Conservation (phyloP, 2,329 filamentous ascomycete genomes). For the Talaromyces marneffei region DNA sequence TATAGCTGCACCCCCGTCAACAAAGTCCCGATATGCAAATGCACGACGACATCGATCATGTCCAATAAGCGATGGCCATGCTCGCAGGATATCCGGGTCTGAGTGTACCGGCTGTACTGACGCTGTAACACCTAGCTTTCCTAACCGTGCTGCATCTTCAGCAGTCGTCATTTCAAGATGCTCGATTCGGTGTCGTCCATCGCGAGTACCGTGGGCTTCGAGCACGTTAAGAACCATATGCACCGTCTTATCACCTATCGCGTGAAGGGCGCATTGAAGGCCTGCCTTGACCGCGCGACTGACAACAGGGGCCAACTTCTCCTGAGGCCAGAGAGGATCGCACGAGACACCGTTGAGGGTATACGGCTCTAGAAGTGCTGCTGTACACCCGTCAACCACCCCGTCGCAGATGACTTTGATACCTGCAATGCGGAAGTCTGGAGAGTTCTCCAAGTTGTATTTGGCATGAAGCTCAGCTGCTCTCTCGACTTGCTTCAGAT, state of each 20-base stretch:
- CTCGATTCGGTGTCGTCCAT: constrained; percentile 46
- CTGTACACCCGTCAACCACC: constrained; percentile 48
- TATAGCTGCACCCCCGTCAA: constrained; percentile 41
- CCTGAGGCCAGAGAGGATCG: constrained; percentile 44
- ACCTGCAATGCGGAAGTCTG: constrained; percentile 41
- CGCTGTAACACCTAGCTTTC: constrained; percentile 42
- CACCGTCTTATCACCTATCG: constrained; percentile 47
- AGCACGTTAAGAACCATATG: constrained; percentile 44
- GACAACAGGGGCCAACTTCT: constrained; percentile 40
- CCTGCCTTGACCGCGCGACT: constrained; percentile 39
- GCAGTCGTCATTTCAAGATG: constrained; percentile 47
- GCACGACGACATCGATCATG: constrained; percentile 42
- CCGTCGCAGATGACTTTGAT: constrained; percentile 49
- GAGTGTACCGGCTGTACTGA: constrained; percentile 37
- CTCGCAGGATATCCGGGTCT: constrained; percentile 42
- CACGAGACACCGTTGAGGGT: constrained; percentile 35
- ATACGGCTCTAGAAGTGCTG: constrained; percentile 45
- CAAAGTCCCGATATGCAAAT: constrained; percentile 48
- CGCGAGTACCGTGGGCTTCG: constrained; percentile 34
- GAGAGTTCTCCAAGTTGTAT: constrained; percentile 36
- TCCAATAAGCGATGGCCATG: constrained; percentile 45
- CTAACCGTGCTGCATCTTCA: constrained; percentile 44
- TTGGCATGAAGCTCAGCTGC: constrained; percentile 39
- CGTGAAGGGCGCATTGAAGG: constrained; percentile 47
- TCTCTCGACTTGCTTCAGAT: constrained; percentile 40